Evolutionary conservation across 2,329 filamentous ascomycete species (phyloP).

Genomic region (Stachybotrys elegans): DNA sequence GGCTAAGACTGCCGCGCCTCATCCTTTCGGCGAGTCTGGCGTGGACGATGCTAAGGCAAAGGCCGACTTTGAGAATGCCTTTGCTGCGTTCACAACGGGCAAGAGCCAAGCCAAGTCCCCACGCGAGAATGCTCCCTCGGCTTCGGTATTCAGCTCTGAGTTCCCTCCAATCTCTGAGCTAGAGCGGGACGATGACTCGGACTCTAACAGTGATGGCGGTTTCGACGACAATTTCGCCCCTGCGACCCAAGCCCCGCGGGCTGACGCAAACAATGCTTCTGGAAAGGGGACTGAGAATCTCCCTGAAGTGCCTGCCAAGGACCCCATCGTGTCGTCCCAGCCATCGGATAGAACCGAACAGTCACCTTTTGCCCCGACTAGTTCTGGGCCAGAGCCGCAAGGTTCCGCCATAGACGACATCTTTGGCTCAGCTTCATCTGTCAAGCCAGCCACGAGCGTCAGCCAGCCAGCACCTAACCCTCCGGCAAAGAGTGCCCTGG

Average conservation of each 20-base stretch:
- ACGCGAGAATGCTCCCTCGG: constrained; percentile 39
- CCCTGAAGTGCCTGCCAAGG: constrained; percentile 19
- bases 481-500: constrained; percentile 52
- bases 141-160: constrained; percentile 58
- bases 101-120: constrained; percentile 38
- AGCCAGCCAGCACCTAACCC: constrained; percentile 26
- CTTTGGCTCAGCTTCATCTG: constrained; percentile 30
- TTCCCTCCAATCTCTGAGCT: constrained; percentile 93
- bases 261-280: constrained; percentile 9
- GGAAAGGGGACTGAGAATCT: background rate
- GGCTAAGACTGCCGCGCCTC: constrained; percentile 19
- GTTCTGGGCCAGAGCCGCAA: constrained; percentile 14
- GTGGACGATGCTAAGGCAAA: constrained; percentile 59
- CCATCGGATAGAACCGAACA: constrained; percentile 19
- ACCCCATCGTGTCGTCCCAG: constrained; percentile 13
- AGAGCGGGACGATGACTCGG: constrained; percentile 76
- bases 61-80: constrained; percentile 81
- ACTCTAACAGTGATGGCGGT: constrained; percentile 71
- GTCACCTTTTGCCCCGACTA: constrained; percentile 24
- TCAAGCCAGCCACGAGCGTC: constrained; percentile 18
- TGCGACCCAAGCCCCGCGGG: constrained; percentile 29
- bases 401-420: constrained; percentile 35
- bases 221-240: constrained; percentile 93
- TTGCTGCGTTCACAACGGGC: constrained; percentile 64
- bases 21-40: constrained; percentile 50